These are phyloP conservation scores for Lyophyllum semitale DNA, from an alignment of 768 basidiomycete species.

Conservation along the genomic window DNA sequence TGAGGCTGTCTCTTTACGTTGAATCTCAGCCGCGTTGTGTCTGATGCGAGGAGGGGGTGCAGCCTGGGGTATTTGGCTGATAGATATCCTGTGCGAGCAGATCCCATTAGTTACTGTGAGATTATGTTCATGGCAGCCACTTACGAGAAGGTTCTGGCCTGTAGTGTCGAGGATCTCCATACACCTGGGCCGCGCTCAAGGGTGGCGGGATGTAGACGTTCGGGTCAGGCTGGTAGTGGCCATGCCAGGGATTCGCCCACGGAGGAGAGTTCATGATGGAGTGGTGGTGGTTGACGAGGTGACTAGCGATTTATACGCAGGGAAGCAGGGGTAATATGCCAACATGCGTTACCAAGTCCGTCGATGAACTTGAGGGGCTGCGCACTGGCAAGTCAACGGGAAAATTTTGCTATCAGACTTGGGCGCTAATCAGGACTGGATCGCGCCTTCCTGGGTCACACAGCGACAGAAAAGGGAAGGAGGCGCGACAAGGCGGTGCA, in stretches of 20 bases:
- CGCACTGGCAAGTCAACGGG: neutral
- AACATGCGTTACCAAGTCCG: neutral
- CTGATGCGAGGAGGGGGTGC: slow-evolving; percentile 13
- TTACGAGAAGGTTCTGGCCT: slow-evolving; percentile 2
- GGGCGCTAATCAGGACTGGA: neutral
- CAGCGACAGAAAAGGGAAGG: neutral
- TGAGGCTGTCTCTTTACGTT: slow-evolving; percentile 2
- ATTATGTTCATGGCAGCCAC: neutral
- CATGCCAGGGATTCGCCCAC: slow-evolving; percentile 4
- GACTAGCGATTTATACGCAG: no score
- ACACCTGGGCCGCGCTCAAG: neutral
- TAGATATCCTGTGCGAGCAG: neutral
- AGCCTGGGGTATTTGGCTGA: slow-evolving; percentile 20
- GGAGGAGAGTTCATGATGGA: slow-evolving; percentile 6
- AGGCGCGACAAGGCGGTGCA: neutral
- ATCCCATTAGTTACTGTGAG: neutral
- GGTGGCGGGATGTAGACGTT: slow-evolving; percentile 10
- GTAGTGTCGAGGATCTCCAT: neutral
- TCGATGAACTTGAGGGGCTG: neutral
- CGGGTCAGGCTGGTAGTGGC: slow-evolving; percentile 10
- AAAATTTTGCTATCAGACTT: neutral
- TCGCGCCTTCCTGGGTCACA: neutral
- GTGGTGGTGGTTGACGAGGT: neutral
- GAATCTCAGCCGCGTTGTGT: slow-evolving; percentile 13
- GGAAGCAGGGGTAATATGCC: no score